These are phyloP conservation scores for Acacia pycnantha DNA, from an alignment of 331 rosid species.

Conservation along the genomic window DNA sequence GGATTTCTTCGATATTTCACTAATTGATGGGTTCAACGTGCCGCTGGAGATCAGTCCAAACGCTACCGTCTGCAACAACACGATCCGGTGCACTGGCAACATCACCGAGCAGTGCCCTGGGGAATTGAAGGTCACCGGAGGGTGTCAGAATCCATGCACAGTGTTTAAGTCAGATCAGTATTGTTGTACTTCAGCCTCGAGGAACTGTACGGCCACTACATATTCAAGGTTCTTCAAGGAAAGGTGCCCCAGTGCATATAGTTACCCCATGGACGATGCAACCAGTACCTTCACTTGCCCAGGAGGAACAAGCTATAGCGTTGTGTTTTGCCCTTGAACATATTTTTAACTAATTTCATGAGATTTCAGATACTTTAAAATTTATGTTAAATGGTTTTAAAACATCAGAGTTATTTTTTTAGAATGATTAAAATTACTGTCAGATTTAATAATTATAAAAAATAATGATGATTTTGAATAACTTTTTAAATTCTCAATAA, in stretches of 20 bases:
- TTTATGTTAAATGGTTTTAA: not conserved
- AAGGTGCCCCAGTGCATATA: slow-evolving; percentile 23
- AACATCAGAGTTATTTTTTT: not conserved
- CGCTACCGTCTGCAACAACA: slow-evolving; percentile 21
- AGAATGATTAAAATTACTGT: too few relatives aligned
- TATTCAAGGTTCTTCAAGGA: slow-evolving; percentile 23
- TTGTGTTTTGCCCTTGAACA: slow-evolving; percentile 56
- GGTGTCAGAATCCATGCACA: slow-evolving; percentile 59
- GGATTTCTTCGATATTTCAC: slow-evolving; percentile 39
- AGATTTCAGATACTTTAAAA: not conserved
- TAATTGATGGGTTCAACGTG: slow-evolving; percentile 48
- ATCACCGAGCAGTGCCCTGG: slow-evolving; percentile 44
- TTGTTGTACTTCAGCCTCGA: slow-evolving; percentile 45
- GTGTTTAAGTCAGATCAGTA: slow-evolving; percentile 37
- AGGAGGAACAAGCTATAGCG: slow-evolving; percentile 49
- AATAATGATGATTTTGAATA: too few relatives aligned
- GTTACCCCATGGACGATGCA: slow-evolving; percentile 47
- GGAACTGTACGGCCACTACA: slow-evolving; percentile 28
- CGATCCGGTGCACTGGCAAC: slow-evolving; percentile 31
- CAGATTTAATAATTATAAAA: not conserved
- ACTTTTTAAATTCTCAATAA: not conserved
- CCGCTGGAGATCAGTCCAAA: slow-evolving; percentile 38
- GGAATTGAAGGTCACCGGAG: slow-evolving; percentile 21
- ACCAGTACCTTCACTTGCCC: slow-evolving; percentile 39
- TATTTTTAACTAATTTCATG: not conserved